Evolutionary conservation across 768 basidiomycete genomes (phyloP).

Genomic region (Leccinum aurantiacum): DNA sequence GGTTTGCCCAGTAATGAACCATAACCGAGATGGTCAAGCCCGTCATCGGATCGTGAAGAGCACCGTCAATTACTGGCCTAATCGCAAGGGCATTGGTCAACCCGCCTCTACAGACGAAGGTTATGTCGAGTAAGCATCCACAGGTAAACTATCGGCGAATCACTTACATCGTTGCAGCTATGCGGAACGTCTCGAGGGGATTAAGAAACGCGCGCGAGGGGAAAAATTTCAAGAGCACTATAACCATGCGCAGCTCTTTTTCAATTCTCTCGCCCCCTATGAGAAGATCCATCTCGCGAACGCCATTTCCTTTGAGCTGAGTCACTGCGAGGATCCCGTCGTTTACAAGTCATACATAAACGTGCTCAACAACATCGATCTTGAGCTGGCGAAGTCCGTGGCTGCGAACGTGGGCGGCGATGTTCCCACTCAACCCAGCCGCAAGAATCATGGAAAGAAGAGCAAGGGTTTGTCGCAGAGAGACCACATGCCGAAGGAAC

Average conservation of each 20-base stretch:
- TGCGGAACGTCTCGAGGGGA: conserved; percentile 49
- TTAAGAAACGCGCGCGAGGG: conserved; percentile 62
- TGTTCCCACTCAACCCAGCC: conserved; percentile 50
- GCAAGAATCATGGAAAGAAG: conserved; percentile 57
- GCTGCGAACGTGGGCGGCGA: conserved; percentile 64
- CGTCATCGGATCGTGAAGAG: conserved; percentile 60
- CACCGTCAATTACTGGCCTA: conserved; percentile 79
- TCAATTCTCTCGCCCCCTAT: conserved; percentile 68
- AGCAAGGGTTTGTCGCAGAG: conserved; percentile 59
- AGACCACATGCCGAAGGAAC: conserved; percentile 51
- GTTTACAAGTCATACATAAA: conserved; percentile 71
- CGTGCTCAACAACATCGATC: conserved; percentile 70
- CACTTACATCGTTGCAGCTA: conserved; percentile 36
- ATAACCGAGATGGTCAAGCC: conserved; percentile 60
- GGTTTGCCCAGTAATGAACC: conserved; percentile 71
- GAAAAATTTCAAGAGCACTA: conserved; percentile 78
- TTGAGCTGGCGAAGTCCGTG: conserved; percentile 67
- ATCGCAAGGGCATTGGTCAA: conserved; percentile 53
- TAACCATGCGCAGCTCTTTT: conserved; percentile 75
- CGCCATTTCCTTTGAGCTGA: conserved; percentile 81
- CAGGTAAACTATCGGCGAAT: not conserved
- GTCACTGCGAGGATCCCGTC: conserved; percentile 73
- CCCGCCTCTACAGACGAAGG: conserved; percentile 51
- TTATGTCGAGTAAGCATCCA: conserved; percentile 48
- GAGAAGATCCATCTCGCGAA: conserved; percentile 72